Evolutionary conservation across 2,329 filamentous ascomycete species (phyloP), one percentile per base, ranked within the genome.

Genomic region (Pseudogymnoascus sp.): DNA sequence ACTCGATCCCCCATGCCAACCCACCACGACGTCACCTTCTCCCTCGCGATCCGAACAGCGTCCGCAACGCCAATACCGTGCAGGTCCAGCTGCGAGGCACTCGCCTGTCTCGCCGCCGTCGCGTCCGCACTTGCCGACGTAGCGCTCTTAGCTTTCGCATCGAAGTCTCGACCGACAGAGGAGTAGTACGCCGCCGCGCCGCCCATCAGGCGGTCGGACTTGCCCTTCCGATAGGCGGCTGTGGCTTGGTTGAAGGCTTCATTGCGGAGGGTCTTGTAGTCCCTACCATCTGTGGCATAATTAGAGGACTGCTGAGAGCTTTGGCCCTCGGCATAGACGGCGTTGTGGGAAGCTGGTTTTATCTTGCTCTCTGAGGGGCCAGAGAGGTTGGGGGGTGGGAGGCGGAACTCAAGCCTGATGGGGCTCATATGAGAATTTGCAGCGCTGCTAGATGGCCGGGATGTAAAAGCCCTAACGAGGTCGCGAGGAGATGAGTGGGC

Each of bases 1-100:
- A 80, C 79, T 3, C 68, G 72, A 64, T 77, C 77, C 53, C 80
- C 79, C 71, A 93, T 88, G 0, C 89, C 89, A 7, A 84, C 77
- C 93, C 92, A 97, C 93, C 93, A 97, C 8, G 72, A 73, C 67
- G 82, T 80, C 0, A 89, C 87, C 38, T 81, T 82, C 56, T 86
- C 81, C 31, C 83, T 81, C 1, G 90, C 86, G 67, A 97, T 96
- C 2, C 90, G 81, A 31, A 92, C 86, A 1, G 89, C 93, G 73
- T 96, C 90, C 59, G 86, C 80, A 1, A 97, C 92, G 50, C 82
- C 86, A 4, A 96, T 85, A 5, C 91, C 91, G 73, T 97, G 93
- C 26, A 97, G 78, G 74, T 97, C 93, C 6, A 96, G 79, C 19
- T 81, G 77, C 1, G 75, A 79, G 1, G 73, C 65, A 0, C 80